Evolutionary conservation across 225 moss, liverwort and hornwort species (phyloP), one percentile per base, ranked within the genome.

Genomic region (Antitrichia curtipendula): DNA sequence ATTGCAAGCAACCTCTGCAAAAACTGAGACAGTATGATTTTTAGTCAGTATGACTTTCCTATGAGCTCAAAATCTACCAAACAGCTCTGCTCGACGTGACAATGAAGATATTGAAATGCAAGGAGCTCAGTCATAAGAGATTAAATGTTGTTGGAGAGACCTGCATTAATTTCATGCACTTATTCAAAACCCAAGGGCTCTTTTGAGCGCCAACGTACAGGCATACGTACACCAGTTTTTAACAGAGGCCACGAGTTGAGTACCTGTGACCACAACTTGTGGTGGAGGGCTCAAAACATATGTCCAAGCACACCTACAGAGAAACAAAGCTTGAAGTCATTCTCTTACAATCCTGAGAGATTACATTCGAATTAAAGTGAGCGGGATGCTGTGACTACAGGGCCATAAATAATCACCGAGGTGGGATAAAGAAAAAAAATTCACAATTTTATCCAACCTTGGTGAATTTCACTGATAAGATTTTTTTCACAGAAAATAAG

Each of bases 211-310:
- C 62, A 81, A 40, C 52, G 21, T 47, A 79, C 64, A 81, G 34
- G 38, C 52, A 66, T 25, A 45, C 64, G n/a, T 78, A 72, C 21
- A 85, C 12, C 32, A 84, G 61, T 53, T 47, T n/a, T 31, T 31
- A 65, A 45, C n/a, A 60, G 34, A 66, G 52, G 45, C 32, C 53
- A 85, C 53, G 56, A 82, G 79, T 74, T 68, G 22, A 69, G 83
- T 90, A 97, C 98, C 97, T 98, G 92, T 98, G 98, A 66, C 98
- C 98, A 75, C 98, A 98, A 82, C 89, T 92, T 88, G 96, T 94
- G 59, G 97, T 95, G n/a, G 96, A 95, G 57, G 98, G 98, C 93
- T 98, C 97, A 84, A 95, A 94, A 91, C 98, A 98, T 81, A 98
- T 91, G 57, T 98, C 97, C 84, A 98, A 90, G 90, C 98, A 98